Conservation (phyloP, 2,329 filamentous ascomycete species). For the Penicillium olsonii region DNA sequence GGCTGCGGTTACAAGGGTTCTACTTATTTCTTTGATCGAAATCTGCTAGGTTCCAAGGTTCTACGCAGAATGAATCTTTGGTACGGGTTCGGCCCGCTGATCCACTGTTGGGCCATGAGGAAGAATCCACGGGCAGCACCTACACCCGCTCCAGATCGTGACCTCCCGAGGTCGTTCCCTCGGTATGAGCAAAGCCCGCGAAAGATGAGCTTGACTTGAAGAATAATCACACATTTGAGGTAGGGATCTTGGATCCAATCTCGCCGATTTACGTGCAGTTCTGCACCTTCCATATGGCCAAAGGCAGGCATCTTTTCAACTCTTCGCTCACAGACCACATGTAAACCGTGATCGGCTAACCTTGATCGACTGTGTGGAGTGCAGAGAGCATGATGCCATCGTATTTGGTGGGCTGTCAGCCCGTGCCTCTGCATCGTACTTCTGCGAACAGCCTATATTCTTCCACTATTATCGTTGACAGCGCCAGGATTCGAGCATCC, state of each 20-base stretch:
- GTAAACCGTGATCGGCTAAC: conserved; percentile 5
- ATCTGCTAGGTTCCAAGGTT: neutral
- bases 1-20: neutral
- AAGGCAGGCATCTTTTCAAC: conserved; percentile 5
- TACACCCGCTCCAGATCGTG: no score
- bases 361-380: conserved; percentile 8
- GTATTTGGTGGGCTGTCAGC: conserved; percentile 1
- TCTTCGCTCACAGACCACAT: conserved; percentile 6
- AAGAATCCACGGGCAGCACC: neutral
- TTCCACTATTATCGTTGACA: neutral
- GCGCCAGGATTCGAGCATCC: neutral
- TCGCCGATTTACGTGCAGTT: conserved; percentile 8
- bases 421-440: neutral
- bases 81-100: conserved; percentile 25
- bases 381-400: conserved; percentile 8
- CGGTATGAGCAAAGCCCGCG: no score
- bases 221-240: neutral
- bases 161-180: no score
- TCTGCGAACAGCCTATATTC: neutral
- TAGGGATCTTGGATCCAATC: conserved; percentile 2
- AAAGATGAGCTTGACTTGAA: no score
- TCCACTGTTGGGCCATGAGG: conserved; percentile 21
- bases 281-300: conserved; percentile 10
- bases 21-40: neutral
- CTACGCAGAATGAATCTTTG: conserved; percentile 5